A percentile compares a stretch with the other conserved stretches of the same genome.
Conservation (phyloP, 2,329 filamentous ascomycete genomes). For the Alternaria arbusti region DNA sequence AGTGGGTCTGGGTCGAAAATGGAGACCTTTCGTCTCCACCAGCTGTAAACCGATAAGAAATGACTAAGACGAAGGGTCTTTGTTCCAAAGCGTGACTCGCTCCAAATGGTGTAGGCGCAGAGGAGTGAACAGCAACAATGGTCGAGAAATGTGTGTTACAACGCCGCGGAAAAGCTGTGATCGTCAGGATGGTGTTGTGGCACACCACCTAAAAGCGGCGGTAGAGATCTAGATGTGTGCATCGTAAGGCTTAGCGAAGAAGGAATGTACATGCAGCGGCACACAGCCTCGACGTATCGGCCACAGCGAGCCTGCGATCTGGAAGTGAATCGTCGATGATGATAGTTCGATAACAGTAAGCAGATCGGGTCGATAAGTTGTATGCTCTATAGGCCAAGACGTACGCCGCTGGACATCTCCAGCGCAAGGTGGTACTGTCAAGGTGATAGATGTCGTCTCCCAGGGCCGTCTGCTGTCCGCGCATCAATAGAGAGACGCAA, state of each 20-base stretch:
- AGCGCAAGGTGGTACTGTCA: neutral
- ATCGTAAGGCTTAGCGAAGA: neutral
- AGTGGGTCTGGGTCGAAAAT: neutral
- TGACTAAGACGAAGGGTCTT: neutral
- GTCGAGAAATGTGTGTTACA: neutral
- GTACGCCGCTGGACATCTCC: neutral
- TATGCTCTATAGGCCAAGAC: neutral
- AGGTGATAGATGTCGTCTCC: neutral
- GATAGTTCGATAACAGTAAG: neutral
- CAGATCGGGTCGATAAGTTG: neutral
- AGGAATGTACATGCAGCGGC: slow-evolving; percentile 1
- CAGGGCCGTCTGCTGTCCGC: neutral
- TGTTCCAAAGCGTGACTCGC: neutral
- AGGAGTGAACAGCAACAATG: neutral
- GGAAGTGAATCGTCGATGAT: neutral
- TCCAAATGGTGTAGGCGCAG: neutral
- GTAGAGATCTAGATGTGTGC: slow-evolving; percentile 7
- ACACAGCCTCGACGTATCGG: neutral
- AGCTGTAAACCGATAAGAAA: neutral
- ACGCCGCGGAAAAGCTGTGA: neutral
- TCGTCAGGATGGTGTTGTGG: neutral
- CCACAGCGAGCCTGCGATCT: neutral
- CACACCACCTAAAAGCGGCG: neutral
- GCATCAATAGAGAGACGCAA: neutral
- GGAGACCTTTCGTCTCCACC: neutral